These are phyloP conservation scores for Candida arabinofermentans DNA, from an alignment of 805 yeast genomes.

Conservation along the genomic window DNA sequence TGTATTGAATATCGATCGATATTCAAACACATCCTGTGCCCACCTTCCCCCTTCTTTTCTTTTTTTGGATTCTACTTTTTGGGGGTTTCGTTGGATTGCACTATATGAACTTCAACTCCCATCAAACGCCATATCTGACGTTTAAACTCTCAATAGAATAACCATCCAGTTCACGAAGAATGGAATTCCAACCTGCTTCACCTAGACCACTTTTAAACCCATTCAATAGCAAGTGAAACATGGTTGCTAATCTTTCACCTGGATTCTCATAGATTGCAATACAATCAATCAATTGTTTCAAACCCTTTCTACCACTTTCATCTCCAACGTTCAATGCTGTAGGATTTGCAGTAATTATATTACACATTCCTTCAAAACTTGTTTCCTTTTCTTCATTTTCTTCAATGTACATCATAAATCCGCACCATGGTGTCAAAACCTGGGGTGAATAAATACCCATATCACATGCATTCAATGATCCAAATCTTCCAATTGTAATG, in stretches of 20 bases:
- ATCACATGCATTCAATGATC: conserved; percentile 55
- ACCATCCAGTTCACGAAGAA: conserved; percentile 23
- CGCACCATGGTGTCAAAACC: conserved; percentile 66
- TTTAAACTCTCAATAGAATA: conserved; percentile 21
- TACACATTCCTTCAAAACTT: conserved; percentile 81
- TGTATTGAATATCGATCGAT: too few relatives aligned
- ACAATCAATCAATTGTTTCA: conserved; percentile 54
- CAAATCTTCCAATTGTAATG: conserved; percentile 84
- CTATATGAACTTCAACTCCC: too few relatives aligned
- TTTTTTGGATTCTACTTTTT: too few relatives aligned
- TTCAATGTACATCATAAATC: conserved; percentile 58
- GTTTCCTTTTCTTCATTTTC: conserved; percentile 88
- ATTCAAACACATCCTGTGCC: too few relatives aligned
- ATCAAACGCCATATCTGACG: conserved; percentile 27
- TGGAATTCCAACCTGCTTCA: conserved; percentile 25
- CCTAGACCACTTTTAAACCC: conserved; percentile 49
- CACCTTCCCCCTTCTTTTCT: too few relatives aligned
- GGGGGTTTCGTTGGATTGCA: too few relatives aligned
- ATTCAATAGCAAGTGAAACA: conserved; percentile 41
- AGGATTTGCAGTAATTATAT: conserved; percentile 63
- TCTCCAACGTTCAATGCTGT: conserved; percentile 48
- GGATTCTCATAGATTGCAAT: conserved; percentile 54
- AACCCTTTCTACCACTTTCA: conserved; percentile 40
- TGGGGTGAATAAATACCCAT: conserved; percentile 56
- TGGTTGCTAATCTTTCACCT: conserved; percentile 38